Conservation (phyloP, 305 asterid genomes). For the Plantago coronopus region DNA sequence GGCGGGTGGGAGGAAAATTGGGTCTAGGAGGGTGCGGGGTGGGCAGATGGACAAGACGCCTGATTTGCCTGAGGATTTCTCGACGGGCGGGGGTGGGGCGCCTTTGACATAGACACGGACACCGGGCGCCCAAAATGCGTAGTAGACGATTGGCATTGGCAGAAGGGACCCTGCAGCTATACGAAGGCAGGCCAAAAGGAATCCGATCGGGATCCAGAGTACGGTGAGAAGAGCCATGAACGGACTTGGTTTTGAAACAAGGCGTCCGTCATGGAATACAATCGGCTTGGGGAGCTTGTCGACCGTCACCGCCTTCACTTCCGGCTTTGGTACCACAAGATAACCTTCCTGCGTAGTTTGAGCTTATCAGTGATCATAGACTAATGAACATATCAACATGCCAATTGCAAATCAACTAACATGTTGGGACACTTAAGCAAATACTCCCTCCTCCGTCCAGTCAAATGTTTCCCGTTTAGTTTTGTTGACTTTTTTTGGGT, state of each 20-base stretch:
- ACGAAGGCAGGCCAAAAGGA: slow-evolving; percentile 48
- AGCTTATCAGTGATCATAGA: no score
- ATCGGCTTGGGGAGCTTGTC: slow-evolving; percentile 57
- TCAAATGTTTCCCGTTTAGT: no score
- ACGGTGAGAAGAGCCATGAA: slow-evolving; percentile 39
- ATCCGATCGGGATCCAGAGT: slow-evolving; percentile 59
- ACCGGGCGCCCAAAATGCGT: slow-evolving; percentile 55
- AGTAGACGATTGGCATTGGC: slow-evolving; percentile 53
- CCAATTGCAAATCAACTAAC: no score
- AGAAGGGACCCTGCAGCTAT: slow-evolving; percentile 57
- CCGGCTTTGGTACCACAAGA: slow-evolving; percentile 46
- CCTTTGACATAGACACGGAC: slow-evolving; percentile 57
- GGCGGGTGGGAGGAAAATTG: slow-evolving; percentile 53
- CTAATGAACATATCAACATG: no score
- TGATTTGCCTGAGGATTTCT: slow-evolving; percentile 28
- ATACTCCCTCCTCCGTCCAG: no score
- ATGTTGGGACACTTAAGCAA: no score
- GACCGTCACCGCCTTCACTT: slow-evolving; percentile 34
- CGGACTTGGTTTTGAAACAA: slow-evolving; percentile 53
- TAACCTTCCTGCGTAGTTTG: slow-evolving; percentile 42
- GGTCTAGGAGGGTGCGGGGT: slow-evolving; percentile 58
- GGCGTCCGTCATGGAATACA: slow-evolving; percentile 63
- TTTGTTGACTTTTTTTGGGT: no score
- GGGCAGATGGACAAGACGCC: slow-evolving; percentile 72
- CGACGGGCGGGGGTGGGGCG: slow-evolving; percentile 45